These are phyloP conservation scores for Escallonia herrerae DNA, from an alignment of 129 eudicot genomes.

Conservation along the genomic window DNA sequence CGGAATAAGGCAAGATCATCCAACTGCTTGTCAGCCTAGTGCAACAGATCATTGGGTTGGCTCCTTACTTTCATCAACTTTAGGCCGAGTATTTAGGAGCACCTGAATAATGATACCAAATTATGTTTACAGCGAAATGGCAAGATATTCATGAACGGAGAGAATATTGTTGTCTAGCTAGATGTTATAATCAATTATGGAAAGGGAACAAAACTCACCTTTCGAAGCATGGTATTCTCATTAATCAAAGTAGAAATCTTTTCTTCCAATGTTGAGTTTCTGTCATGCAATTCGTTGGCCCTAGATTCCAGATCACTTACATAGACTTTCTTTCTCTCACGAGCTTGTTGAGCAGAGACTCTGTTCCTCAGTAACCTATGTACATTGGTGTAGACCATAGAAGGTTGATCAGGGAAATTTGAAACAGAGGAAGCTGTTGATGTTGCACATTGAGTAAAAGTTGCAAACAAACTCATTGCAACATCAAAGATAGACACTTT, in stretches of 20 bases:
- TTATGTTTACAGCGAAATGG: background rate
- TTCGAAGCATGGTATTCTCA: constrained; percentile 17
- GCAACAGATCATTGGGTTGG: background rate
- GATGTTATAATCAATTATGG: background rate
- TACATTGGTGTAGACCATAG: too few species aligned
- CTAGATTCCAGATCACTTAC: constrained; percentile 17
- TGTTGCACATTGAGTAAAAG: too few species aligned
- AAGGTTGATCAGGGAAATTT: too few species aligned
- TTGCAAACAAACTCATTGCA: too few species aligned
- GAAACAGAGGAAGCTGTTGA: background rate
- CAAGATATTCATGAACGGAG: background rate
- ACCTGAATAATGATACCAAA: constrained; percentile 1
- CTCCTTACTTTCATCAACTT: constrained; percentile 14
- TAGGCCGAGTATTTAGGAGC: constrained; percentile 18
- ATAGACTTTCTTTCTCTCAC: constrained; percentile 17
- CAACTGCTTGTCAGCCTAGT: too few species aligned
- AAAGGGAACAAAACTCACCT: background rate
- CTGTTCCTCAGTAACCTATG: constrained; percentile 16
- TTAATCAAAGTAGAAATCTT: constrained; percentile 11
- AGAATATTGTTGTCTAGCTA: too few species aligned
- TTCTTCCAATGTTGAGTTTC: constrained; percentile 13
- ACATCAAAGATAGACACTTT: too few species aligned
- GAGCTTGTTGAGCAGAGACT: constrained; percentile 21
- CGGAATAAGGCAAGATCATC: too few species aligned
- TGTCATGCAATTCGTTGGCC: constrained; percentile 10